These are phyloP conservation scores for Cerioporus squamosus DNA, from an alignment of 1,284 basidiomycete genomes.

Conservation along the genomic window DNA sequence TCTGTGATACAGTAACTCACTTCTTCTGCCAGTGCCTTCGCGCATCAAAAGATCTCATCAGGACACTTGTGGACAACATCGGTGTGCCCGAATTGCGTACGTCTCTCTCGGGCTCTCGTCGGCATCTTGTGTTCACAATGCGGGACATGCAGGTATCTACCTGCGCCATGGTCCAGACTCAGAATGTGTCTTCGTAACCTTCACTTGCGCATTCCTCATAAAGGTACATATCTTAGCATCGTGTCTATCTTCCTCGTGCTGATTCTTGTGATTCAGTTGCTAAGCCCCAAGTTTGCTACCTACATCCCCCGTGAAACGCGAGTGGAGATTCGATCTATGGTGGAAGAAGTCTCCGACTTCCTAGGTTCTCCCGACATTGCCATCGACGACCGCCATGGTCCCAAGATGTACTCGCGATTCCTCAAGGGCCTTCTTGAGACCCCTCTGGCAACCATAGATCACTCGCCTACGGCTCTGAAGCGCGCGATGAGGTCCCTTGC, in stretches of 20 bases:
- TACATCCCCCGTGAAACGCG: constrained; percentile 61
- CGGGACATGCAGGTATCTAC: constrained; percentile 47
- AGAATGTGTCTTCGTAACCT: constrained; percentile 84
- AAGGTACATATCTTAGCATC: constrained; percentile 51
- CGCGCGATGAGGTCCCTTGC: constrained; percentile 13
- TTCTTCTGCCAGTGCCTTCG: constrained; percentile 51
- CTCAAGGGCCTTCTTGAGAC: constrained; percentile 67
- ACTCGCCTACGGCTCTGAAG: constrained; percentile 22
- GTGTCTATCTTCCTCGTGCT: neutral
- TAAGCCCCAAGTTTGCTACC: constrained; percentile 71
- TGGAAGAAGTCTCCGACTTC: constrained; percentile 68
- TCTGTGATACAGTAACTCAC: neutral
- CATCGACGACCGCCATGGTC: constrained; percentile 77
- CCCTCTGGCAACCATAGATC: constrained; percentile 51
- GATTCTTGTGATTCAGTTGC: constrained; percentile 45
- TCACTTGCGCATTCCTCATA: constrained; percentile 80
- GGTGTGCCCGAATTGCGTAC: constrained; percentile 58
- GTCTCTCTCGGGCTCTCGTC: constrained; percentile 26
- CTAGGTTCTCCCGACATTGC: constrained; percentile 67
- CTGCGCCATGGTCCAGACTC: constrained; percentile 82
- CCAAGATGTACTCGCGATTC: constrained; percentile 77
- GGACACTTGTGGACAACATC: constrained; percentile 64
- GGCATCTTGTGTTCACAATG: constrained; percentile 3
- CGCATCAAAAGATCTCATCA: constrained; percentile 67
- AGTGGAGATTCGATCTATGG: constrained; percentile 59